Evolutionary conservation across 23 red algal genomes (phyloP).

Genomic region (Gracilaria vermiculophylla): DNA sequence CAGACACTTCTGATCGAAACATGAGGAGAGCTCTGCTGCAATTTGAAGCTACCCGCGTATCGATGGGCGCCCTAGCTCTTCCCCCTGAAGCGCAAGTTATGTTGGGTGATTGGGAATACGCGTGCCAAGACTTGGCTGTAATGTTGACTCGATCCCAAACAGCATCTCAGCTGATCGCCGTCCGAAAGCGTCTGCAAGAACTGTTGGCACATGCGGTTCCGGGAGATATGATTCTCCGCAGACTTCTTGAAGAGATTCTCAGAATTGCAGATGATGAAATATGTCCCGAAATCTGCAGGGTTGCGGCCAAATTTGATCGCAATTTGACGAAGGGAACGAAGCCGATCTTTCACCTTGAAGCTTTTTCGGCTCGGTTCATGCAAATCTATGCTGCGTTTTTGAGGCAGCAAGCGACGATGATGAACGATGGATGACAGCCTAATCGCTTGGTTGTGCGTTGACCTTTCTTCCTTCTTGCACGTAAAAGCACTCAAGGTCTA

Average conservation of each 20-base stretch:
- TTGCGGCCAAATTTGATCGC: conserved; percentile 89
- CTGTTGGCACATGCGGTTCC: conserved; percentile 91
- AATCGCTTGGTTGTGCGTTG: too few species aligned
- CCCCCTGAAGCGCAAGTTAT: conserved; percentile 33
- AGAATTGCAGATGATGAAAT: conserved; percentile 76
- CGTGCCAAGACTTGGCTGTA: conserved; percentile 71
- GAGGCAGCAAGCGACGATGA: conserved; percentile 57
- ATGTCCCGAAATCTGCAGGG: conserved; percentile 65
- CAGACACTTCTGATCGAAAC: conserved; percentile 52
- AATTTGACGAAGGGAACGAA: conserved; percentile 84
- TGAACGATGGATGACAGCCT: conserved; percentile 37
- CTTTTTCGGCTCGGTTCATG: conserved; percentile 94
- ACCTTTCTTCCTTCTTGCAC: too few species aligned
- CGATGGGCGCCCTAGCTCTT: conserved; percentile 14
- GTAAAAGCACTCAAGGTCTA: too few species aligned
- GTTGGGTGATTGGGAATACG: conserved; percentile 85
- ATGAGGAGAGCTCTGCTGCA: conserved; percentile 81
- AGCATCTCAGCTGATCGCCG: conserved; percentile 60
- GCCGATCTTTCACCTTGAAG: conserved; percentile 94
- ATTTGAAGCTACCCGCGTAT: conserved; percentile 71
- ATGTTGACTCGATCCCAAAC: conserved; percentile 76
- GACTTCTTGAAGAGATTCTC: conserved; percentile 72
- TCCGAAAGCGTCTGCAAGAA: conserved; percentile 81
- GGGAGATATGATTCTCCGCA: conserved; percentile 74
- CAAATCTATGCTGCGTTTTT: conserved; percentile 70